Base-by-base conservation (phyloP, 345 rosid species). In the Zanthoxylum bungeanum region DNA sequence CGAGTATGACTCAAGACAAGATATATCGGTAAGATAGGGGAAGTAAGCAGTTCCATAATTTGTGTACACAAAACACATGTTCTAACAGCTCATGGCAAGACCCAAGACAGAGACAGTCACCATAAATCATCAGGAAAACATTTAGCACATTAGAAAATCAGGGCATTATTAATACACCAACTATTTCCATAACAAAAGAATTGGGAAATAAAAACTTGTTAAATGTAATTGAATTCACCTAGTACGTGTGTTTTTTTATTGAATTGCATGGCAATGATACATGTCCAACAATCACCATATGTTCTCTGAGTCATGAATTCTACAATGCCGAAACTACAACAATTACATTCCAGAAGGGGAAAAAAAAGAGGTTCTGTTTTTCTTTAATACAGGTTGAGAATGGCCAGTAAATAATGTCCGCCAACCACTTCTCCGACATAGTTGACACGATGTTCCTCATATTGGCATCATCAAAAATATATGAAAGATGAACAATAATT, bases 301-400 rank as follows among this genome's bases (percentile, higher is more conserved):
- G 59, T 71, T 76, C 81, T 83, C 78, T 51, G 76, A 76, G 69
- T 77, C 71, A 74, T 68, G 75, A 83, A 79, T 76, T 76, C 85
- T 80, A 83, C 79, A 77, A 52, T 31, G 67, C 76, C 55, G 70
- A 79, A 78, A 74, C 85, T 84, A 82, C 79, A 81, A 71, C 85
- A 82, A 84, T 82, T 84, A 82, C 81, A 74, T 50, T 75, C 69
- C 75, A n/a, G n/a, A n/a, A n/a, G n/a, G n/a, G n/a, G n/a, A n/a
- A 39, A 76, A 69, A 31, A 60, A 53, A 56, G 71, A 60, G 73
- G 70, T 42, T 82, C 66, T 44, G 73, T 72, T 65, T 65, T 60
- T 65, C 71, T 81, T 62, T 59, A 75, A 78, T 58, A 82, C 81
- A 72, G 73, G 64, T 33, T 25, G 58, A 64, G 57, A 59, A 55